Evolutionary conservation across 805 yeast species (phyloP).

Genomic region (Phaffomyces thermotolerans): DNA sequence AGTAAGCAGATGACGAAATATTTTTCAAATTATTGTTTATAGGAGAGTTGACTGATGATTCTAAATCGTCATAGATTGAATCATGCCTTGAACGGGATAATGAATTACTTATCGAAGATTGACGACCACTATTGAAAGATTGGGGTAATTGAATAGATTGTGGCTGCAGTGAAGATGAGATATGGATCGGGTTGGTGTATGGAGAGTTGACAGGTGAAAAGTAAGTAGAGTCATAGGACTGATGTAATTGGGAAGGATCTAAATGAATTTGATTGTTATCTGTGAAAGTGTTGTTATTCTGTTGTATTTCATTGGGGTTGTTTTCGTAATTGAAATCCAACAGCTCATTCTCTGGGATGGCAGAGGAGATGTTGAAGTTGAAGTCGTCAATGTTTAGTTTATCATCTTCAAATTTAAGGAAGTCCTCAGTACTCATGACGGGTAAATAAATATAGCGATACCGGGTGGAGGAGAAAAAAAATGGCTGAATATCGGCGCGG

Average conservation of each 20-base stretch:
- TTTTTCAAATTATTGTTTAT: no score
- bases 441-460: no score
- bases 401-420: slow-evolving; percentile 15
- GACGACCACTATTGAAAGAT: neutral
- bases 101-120: no score
- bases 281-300: no score
- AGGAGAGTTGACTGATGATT: no score
- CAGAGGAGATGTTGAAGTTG: slow-evolving; percentile 19
- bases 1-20: slow-evolving; percentile 13
- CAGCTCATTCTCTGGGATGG: slow-evolving; percentile 25
- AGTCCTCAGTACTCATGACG: slow-evolving; percentile 20
- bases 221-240: slow-evolving; percentile 10
- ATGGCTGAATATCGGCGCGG: no score
- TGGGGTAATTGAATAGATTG: neutral
- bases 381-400: slow-evolving; percentile 19
- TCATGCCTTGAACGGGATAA: no score
- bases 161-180: no score
- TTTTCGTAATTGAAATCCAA: slow-evolving; percentile 13
- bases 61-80: no score
- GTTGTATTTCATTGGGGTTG: no score
- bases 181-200: slow-evolving; percentile 6
- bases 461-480: no score
- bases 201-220: slow-evolving; percentile 20
- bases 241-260: slow-evolving; percentile 8
- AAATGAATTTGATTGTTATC: neutral